A percentile compares a stretch with the other conserved stretches of the same genome.
Conservation (phyloP, 495 filamentous ascomycete genomes). For the Pyrenopolyporus hunteri region DNA sequence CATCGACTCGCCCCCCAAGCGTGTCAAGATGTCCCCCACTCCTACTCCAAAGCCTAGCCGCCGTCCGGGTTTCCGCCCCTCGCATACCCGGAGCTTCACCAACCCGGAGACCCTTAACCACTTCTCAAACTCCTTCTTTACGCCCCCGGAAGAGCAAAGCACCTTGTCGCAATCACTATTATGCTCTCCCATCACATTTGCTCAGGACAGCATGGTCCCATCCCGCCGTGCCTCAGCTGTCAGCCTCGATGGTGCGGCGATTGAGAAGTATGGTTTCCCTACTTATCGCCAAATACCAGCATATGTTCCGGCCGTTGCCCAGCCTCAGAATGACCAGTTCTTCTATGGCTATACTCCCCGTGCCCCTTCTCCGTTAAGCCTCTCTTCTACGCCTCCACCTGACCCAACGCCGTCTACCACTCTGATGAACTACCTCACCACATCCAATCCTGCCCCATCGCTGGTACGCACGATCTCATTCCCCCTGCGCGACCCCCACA, state of each 20-base stretch:
- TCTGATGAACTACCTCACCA: constrained; percentile 77
- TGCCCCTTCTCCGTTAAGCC: constrained; percentile 57
- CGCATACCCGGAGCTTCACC: constrained; percentile 69
- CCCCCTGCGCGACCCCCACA: constrained; percentile 67
- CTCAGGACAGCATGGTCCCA: constrained; percentile 53
- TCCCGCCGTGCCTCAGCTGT: constrained; percentile 70
- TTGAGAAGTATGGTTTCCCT: constrained; percentile 77
- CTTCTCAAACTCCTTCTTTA: constrained; percentile 55
- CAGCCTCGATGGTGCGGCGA: constrained; percentile 67
- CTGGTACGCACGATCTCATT: constrained; percentile 82
- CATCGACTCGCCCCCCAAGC: constrained; percentile 55
- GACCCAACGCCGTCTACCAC: constrained; percentile 65
- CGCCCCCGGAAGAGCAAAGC: constrained; percentile 45
- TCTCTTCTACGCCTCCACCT: constrained; percentile 50
- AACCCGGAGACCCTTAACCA: constrained; percentile 64
- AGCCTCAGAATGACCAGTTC: constrained; percentile 50
- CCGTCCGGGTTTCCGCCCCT: constrained; percentile 50
- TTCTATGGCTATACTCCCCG: constrained; percentile 53
- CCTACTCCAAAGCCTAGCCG: constrained; percentile 35
- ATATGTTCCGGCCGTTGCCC: constrained; percentile 60
- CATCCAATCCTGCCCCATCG: constrained; percentile 77
- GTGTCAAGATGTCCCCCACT: constrained; percentile 46
- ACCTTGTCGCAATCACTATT: constrained; percentile 53
- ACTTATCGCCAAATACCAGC: constrained; percentile 79
- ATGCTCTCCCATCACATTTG: constrained; percentile 72